Percentiles rank a stretch among this genome's conserved stretches.
phyloP scores from a whole-genome alignment of 768 basidiomycete species.

The Phylloporus sp. region DNA sequence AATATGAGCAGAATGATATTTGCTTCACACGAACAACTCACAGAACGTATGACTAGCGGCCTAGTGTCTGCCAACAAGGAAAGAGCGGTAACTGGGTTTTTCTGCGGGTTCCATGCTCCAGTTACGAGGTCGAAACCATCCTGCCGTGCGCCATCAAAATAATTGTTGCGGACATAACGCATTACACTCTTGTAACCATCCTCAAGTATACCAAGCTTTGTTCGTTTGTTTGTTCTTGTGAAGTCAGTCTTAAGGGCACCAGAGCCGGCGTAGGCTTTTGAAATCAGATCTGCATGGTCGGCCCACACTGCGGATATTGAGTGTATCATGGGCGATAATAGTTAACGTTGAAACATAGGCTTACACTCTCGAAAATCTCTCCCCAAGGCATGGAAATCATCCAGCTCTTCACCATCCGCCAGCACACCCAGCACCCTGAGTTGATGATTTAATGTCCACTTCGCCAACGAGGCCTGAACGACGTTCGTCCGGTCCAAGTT shows the following conservation, averaged over 20 bases:
- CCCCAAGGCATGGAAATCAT: constrained; percentile 77
- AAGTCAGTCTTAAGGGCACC: constrained; percentile 97
- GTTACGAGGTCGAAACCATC: constrained; percentile 95
- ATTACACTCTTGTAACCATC: constrained; percentile 82
- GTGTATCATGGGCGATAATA: constrained; percentile 5
- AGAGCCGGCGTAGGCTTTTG: constrained; percentile 89
- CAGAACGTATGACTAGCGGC: constrained; percentile 80
- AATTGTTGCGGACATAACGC: constrained; percentile 94
- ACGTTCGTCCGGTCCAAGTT: constrained; percentile 96
- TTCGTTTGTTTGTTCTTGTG: constrained; percentile 89
- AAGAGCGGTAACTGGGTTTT: constrained; percentile 62
- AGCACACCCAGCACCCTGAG: constrained; percentile 72
- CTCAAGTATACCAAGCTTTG: constrained; percentile 71
- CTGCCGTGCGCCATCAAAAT: constrained; percentile 89
- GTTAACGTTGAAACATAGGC: constrained; percentile 24
- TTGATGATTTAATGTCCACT: constrained; percentile 78
- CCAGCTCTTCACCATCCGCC: constrained; percentile 64
- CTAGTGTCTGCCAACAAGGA: constrained; percentile 75
- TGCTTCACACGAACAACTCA: constrained; percentile 37
- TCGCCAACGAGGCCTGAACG: constrained; percentile 87
- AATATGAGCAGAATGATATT: constrained; percentile 2
- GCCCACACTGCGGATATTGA: constrained; percentile 75
- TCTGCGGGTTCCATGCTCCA: constrained; percentile 84
- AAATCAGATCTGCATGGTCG: constrained; percentile 89
- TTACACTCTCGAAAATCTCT: constrained; percentile 84